These are phyloP conservation scores for Apophysomyces elegans DNA, from an alignment of 371 early-diverging fungal genomes.

Conservation along the genomic window DNA sequence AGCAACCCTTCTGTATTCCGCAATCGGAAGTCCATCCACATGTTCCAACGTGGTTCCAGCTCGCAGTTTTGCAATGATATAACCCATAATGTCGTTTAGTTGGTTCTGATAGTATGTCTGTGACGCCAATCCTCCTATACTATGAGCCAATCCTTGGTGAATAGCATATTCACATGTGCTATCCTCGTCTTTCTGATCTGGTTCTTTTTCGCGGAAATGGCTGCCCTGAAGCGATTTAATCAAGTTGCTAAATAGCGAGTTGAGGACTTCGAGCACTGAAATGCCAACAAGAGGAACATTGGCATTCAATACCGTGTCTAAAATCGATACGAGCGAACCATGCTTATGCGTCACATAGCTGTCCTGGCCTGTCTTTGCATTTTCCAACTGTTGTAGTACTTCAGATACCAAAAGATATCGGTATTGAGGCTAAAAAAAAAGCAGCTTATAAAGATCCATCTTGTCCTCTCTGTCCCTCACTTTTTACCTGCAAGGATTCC, in stretches of 20 bases:
- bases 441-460: neutral
- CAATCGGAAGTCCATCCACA: constrained; percentile 51
- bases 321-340: constrained; percentile 58
- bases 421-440: constrained; percentile 57
- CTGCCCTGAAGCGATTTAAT: constrained; percentile 46
- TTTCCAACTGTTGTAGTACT: constrained; percentile 64
- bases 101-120: constrained; percentile 87
- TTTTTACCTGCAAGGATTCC: constrained; percentile 46
- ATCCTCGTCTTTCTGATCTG: constrained; percentile 17
- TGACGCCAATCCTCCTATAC: constrained; percentile 74
- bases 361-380: constrained; percentile 25
- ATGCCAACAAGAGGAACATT: constrained; percentile 71
- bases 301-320: constrained; percentile 60
- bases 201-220: constrained; percentile 18
- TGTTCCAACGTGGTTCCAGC: constrained; percentile 46
- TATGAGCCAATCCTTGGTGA: constrained; percentile 56
- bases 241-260: constrained; percentile 67
- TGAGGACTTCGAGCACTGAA: constrained; percentile 82
- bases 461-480: neutral
- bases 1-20: constrained; percentile 51
- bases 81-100: constrained; percentile 78
- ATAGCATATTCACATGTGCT: constrained; percentile 45
- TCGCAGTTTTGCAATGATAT: constrained; percentile 69
- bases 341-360: constrained; percentile 47
- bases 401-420: constrained; percentile 69